A percentile compares a stretch with the other conserved stretches of the same genome.
These are phyloP conservation scores for Amanita rubescens DNA, from an alignment of 768 basidiomycete species.

Conservation along the genomic window DNA sequence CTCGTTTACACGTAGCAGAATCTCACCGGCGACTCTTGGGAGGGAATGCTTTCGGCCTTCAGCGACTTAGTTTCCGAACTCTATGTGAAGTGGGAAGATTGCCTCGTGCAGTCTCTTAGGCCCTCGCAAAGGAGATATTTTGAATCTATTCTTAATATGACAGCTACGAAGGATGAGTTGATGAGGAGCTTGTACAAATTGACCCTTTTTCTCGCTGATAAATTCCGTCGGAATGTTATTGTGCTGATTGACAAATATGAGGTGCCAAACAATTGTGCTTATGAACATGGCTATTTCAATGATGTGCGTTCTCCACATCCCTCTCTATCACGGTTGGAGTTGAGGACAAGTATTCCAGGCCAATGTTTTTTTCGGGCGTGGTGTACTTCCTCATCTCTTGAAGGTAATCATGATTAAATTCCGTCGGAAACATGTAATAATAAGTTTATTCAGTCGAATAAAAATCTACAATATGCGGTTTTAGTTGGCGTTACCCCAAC, in stretches of 20 bases:
- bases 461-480: slow-evolving; percentile 8
- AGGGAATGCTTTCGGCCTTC: slow-evolving; percentile 10
- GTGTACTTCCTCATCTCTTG: slow-evolving; percentile 11
- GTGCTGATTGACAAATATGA: slow-evolving; percentile 12
- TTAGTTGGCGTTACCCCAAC: slow-evolving; percentile 10
- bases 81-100: slow-evolving; percentile 9
- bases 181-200: slow-evolving; percentile 7
- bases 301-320: slow-evolving; percentile 10
- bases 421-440: slow-evolving; percentile 3
- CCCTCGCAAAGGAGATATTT: slow-evolving; percentile 8
- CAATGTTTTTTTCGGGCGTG: slow-evolving; percentile 12
- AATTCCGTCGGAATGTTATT: slow-evolving; percentile 9
- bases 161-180: slow-evolving; percentile 4
- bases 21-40: slow-evolving; percentile 9
- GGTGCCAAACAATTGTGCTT: slow-evolving; percentile 10
- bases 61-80: slow-evolving; percentile 2
- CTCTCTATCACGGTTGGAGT: slow-evolving; percentile 6
- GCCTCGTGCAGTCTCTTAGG: slow-evolving; percentile 8
- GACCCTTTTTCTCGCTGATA: slow-evolving; percentile 9
- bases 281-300: slow-evolving; percentile 11
- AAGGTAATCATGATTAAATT: slow-evolving; percentile 11
- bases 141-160: slow-evolving; percentile 7
- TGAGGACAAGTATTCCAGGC: slow-evolving; percentile 12
- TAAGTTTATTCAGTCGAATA: slow-evolving; percentile 8
- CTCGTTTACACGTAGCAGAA: slow-evolving; percentile 10